These are phyloP conservation scores for Datura wrightii DNA, from an alignment of 257 asterid species.

Conservation along the genomic window DNA sequence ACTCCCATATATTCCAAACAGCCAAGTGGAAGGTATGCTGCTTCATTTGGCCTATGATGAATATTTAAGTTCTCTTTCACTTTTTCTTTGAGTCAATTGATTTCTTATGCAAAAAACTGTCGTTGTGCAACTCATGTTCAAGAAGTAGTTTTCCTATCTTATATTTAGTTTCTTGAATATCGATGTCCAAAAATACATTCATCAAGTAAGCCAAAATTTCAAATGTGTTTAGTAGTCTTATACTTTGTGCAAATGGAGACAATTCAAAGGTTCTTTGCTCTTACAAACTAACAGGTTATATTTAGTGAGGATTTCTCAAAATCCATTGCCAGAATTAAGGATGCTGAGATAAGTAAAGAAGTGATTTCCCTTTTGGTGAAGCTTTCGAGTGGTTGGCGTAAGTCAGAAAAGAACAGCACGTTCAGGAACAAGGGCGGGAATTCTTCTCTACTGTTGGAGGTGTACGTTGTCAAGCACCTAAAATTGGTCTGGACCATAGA, in stretches of 20 bases:
- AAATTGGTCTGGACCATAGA: conserved; percentile 58
- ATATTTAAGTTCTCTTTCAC: not conserved
- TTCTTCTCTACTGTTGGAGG: conserved; percentile 46
- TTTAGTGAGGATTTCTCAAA: conserved; percentile 46
- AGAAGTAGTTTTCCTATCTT: too few species aligned
- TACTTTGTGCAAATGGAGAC: not conserved
- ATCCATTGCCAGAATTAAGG: conserved; percentile 42
- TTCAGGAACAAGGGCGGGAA: not conserved
- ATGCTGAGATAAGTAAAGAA: conserved; percentile 38
- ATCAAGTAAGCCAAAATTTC: not conserved
- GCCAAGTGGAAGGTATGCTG: conserved; percentile 3
- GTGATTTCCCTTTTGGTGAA: conserved; percentile 47
- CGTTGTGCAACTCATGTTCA: too few species aligned
- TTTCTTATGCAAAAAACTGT: too few species aligned
- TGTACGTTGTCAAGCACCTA: conserved; percentile 40
- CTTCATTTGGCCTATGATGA: not conserved
- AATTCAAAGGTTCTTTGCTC: not conserved
- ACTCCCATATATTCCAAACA: conserved; percentile 36
- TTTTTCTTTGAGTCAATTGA: too few species aligned
- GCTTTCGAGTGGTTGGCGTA: conserved; percentile 64
- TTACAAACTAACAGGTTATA: conserved; percentile 37
- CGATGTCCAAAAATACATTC: too few species aligned
- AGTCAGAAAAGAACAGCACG: conserved; percentile 31
- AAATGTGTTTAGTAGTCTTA: not conserved
- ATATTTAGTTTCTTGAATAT: too few species aligned